Base-by-base conservation (phyloP, 768 basidiomycete genomes). In the Favolaschia claudopus region DNA sequence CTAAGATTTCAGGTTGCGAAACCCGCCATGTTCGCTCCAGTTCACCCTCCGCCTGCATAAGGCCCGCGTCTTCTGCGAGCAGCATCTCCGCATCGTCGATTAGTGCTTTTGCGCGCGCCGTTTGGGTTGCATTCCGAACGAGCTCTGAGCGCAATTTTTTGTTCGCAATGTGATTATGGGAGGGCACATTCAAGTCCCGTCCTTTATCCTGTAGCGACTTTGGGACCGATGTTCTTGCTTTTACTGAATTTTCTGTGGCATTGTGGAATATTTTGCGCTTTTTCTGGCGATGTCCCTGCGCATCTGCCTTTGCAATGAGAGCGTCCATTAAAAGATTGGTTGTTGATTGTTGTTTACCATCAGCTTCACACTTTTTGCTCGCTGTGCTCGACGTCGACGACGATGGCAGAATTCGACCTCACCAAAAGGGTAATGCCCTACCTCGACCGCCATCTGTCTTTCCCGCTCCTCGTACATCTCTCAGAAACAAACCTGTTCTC, bases 11-110 rank as follows among this genome's bases (percentile, higher is more conserved):
- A 8, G 81, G 79, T 76, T 99, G 97, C 0, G 84, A 79, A 8
- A 95, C 82, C 56, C 93, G 81, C 95, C 95, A 99, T 7, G 96
- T 98, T 69, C 85, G 75, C 70, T 99, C 97, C 74, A 98, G 81
- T 50, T 85, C 86, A 3, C 82, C 85, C 65, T 96, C 94, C 19
- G 84, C 84, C 69, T 90, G 84, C 55, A 98, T 86, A 53, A 79
- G 74, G 1, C 96, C 96, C 1, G 76, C 79, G 12, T 92, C 91
- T 34, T 86, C 89, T 39, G 81, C 77, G 54, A 88, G 73, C n/a
- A 93, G 77, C 65, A 91, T 76, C 47, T 89, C 89, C 20, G 89
- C 87, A 77, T 93, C 91, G 45, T 89, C 76, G 47, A 88, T 64
- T 17, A 91, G 77, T 8, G 76, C 77, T 68, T 88, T 84, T 22